Evolutionary conservation across 2,329 filamentous ascomycete genomes (phyloP).

Genomic region (Zasmidium cellare): DNA sequence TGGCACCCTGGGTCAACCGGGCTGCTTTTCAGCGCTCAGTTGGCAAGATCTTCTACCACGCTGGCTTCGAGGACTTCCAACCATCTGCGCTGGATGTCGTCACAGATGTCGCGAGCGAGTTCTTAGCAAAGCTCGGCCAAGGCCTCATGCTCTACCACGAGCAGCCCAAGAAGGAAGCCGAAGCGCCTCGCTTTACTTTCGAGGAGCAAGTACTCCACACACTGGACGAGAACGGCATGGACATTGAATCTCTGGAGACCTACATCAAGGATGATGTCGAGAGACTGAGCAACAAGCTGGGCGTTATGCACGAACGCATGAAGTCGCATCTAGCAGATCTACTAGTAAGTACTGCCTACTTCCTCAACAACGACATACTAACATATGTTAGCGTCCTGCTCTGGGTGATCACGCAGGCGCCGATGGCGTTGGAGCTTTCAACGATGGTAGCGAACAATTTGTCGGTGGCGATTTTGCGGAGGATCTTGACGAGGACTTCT

Average conservation of each 20-base stretch:
- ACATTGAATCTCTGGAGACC: slow-evolving; percentile 75
- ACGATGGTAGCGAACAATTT: slow-evolving; percentile 96
- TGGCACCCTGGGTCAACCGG: slow-evolving; percentile 79
- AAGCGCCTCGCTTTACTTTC: slow-evolving; percentile 65
- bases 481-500: slow-evolving; percentile 97
- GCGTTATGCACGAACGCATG: slow-evolving; percentile 89
- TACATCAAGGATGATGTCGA: slow-evolving; percentile 96
- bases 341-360: slow-evolving; percentile 49
- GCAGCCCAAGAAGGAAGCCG: slow-evolving; percentile 62
- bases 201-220: slow-evolving; percentile 89
- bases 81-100: slow-evolving; percentile 88
- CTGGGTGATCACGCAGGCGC: slow-evolving; percentile 71
- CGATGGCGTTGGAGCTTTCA: slow-evolving; percentile 88
- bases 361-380: slow-evolving; percentile 18
- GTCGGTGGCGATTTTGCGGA: slow-evolving; percentile 96
- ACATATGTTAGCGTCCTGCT: slow-evolving; percentile 65
- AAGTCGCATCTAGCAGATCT: slow-evolving; percentile 90
- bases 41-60: slow-evolving; percentile 92
- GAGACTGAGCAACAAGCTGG: slow-evolving; percentile 74
- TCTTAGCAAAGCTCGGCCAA: slow-evolving; percentile 78
- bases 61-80: slow-evolving; percentile 95
- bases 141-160: slow-evolving; percentile 83
- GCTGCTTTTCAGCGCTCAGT: slow-evolving; percentile 86
- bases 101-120: slow-evolving; percentile 85
- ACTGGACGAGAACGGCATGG: slow-evolving; percentile 78